Evolutionary conservation across 768 basidiomycete species (phyloP).

Genomic region (Mycena filopes): DNA sequence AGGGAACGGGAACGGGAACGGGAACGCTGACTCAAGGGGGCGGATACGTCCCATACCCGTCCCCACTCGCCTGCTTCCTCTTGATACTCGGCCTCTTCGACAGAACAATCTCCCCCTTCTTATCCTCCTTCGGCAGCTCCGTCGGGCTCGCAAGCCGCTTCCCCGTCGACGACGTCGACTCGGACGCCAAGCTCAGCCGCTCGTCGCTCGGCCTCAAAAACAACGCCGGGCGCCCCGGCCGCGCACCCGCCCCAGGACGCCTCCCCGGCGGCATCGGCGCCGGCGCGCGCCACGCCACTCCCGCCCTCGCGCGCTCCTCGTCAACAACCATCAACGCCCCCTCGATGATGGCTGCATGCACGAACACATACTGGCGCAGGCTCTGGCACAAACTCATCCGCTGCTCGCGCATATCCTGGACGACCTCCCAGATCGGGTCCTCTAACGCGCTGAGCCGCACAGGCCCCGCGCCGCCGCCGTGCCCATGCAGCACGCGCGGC

Average conservation of each 20-base stretch:
- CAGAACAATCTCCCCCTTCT: slow-evolving; percentile 62
- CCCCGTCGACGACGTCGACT: slow-evolving; percentile 55
- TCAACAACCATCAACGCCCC: slow-evolving; percentile 82
- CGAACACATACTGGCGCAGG: slow-evolving; percentile 93
- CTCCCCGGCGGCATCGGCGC: slow-evolving; percentile 14
- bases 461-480: slow-evolving; percentile 55
- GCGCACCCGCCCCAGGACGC: neutral
- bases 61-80: slow-evolving; percentile 44
- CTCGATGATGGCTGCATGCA: slow-evolving; percentile 87
- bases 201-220: slow-evolving; percentile 24
- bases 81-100: slow-evolving; percentile 79
- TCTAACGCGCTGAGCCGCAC: slow-evolving; percentile 68
- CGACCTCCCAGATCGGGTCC: slow-evolving; percentile 82
- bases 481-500: slow-evolving; percentile 68
- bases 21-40: slow-evolving; percentile 12
- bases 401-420: slow-evolving; percentile 96
- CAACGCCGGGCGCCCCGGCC: slow-evolving; percentile 28
- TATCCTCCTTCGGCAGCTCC: slow-evolving; percentile 71
- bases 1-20: neutral
- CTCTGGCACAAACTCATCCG: slow-evolving; percentile 97
- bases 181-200: slow-evolving; percentile 29
- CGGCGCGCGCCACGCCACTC: slow-evolving; percentile 25
- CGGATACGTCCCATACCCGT: slow-evolving; percentile 28
- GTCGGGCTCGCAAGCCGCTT: slow-evolving; percentile 81
- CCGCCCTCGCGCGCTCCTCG: slow-evolving; percentile 63